Evolutionary conservation across 768 basidiomycete genomes (phyloP), one percentile per base, ranked within the genome.

Genomic region (Russula emetica): DNA sequence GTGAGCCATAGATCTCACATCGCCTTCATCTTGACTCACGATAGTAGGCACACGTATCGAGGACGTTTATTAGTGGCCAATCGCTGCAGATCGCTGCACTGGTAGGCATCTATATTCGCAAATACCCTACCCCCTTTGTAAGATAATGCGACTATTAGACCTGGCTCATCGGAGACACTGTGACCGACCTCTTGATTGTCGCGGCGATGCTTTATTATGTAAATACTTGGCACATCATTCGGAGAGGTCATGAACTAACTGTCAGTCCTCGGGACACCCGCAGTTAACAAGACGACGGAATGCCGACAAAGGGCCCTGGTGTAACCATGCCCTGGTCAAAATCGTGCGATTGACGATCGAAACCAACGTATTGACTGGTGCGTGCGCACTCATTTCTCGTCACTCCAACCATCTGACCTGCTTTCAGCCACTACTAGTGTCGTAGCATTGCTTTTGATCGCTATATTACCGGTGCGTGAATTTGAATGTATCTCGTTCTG

Each of bases 321-420:
- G 24, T 42, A 11, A 54, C 18, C 58, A 40, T 6, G 57, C 44
- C 7, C 22, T 60, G 14, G 18, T 45, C 22, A 64, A 14, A 32
- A 30, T 64, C 28, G 58, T 60, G 16, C 57, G 52, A 22, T 42
- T 64, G 45, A 64, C 63, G 2, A 14, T 64, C 38, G 63, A 64
- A 47, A 55, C 63, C 24, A 64, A 64, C 34, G 7, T 38, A 22
- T 16, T 58, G 50, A 63, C 56, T 0, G 28, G 62, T 63, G 34
- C 16, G 57, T 53, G 18, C 14, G 3, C 38, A 42, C n/a, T 9
- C 28, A 6, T n/a, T 5, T 57, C 42, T 36, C 2, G 42, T 61
- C 45, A 26, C 9, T 2, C 18, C 16, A 20, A 32, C n/a, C 11
- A 7, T 30, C 44, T n/a, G 5, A 47, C 40, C 1, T 9, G 5